These are phyloP conservation scores for Murraya koenigii DNA, from an alignment of 345 rosid species.

Conservation along the genomic window DNA sequence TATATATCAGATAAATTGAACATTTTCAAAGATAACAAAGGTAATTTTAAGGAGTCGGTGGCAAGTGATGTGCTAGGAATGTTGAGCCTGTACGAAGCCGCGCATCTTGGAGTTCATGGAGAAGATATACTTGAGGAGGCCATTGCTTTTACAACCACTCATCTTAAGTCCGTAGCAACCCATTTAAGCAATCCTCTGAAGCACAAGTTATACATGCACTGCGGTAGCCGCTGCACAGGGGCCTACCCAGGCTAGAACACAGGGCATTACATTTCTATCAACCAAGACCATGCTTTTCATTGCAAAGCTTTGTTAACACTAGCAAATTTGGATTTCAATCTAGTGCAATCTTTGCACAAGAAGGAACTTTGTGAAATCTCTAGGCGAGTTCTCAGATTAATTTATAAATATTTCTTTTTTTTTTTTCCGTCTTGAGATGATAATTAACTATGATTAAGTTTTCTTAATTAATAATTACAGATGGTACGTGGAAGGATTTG, in stretches of 20 bases:
- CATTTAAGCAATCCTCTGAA: background rate
- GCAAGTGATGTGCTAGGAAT: background rate
- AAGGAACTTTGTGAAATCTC: slow-evolving; percentile 12
- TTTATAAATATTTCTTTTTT: no score
- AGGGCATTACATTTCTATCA: slow-evolving; percentile 5
- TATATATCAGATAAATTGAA: background rate
- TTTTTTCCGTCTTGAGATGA: no score
- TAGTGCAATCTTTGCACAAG: slow-evolving; percentile 5
- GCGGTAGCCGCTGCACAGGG: background rate
- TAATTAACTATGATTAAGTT: no score
- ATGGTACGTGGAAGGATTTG: slow-evolving; percentile 20
- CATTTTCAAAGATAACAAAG: background rate
- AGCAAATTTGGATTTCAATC: slow-evolving; percentile 19
- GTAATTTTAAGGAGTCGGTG: background rate
- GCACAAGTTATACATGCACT: background rate
- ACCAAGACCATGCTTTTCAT: background rate
- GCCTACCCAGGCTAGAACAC: slow-evolving; percentile 1
- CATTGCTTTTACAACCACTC: background rate
- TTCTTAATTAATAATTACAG: background rate
- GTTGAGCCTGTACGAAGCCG: background rate
- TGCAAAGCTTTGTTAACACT: slow-evolving; percentile 1
- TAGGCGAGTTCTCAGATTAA: background rate
- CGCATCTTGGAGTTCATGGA: background rate
- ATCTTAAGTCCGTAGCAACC: background rate
- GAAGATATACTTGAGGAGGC: slow-evolving; percentile 6